Conservation (phyloP, 1,139 yeast genomes). For the Candida mesenterica region DNA sequence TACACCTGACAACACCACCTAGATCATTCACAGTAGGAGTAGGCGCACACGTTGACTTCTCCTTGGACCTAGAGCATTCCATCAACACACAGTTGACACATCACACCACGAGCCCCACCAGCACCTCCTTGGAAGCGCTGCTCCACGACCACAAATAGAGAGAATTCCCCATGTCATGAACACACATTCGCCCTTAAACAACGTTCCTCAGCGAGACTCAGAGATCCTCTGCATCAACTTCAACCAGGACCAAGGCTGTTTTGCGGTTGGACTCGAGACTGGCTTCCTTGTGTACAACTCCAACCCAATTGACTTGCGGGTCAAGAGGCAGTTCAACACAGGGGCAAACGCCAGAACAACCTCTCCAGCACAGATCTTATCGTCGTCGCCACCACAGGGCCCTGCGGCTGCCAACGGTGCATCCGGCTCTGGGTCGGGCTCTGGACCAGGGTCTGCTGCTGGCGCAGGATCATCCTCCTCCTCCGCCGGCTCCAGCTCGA, state of each 20-base stretch:
- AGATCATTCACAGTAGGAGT: too few relatives aligned
- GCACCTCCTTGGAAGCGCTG: too few relatives aligned
- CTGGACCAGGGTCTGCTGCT: slow-evolving; percentile 5
- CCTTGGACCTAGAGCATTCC: too few relatives aligned
- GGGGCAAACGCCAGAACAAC: slow-evolving; percentile 10
- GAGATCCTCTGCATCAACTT: slow-evolving; percentile 60
- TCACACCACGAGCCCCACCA: too few relatives aligned
- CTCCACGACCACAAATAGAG: too few relatives aligned
- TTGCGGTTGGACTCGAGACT: slow-evolving; percentile 75
- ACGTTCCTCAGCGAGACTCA: slow-evolving; percentile 25
- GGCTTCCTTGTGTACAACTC: slow-evolving; percentile 89
- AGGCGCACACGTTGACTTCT: too few relatives aligned
- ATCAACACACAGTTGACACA: too few relatives aligned
- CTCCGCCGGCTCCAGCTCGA: not conserved
- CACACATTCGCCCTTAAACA: slow-evolving; percentile 33
- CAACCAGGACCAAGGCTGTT: slow-evolving; percentile 90
- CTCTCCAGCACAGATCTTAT: slow-evolving; percentile 4
- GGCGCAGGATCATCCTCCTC: slow-evolving; percentile 12
- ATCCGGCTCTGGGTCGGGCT: slow-evolving; percentile 3
- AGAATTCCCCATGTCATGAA: slow-evolving; percentile 41
- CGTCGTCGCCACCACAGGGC: slow-evolving; percentile 1
- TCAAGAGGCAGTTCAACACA: slow-evolving; percentile 53
- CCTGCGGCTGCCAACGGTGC: slow-evolving; percentile 6
- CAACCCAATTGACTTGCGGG: slow-evolving; percentile 81
- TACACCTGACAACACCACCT: too few relatives aligned